A percentile compares a stretch with the other conserved stretches of the same genome.
phyloP scores from a whole-genome alignment of 495 filamentous ascomycete species.

The Pseudoneurospora amorphoporcata region DNA sequence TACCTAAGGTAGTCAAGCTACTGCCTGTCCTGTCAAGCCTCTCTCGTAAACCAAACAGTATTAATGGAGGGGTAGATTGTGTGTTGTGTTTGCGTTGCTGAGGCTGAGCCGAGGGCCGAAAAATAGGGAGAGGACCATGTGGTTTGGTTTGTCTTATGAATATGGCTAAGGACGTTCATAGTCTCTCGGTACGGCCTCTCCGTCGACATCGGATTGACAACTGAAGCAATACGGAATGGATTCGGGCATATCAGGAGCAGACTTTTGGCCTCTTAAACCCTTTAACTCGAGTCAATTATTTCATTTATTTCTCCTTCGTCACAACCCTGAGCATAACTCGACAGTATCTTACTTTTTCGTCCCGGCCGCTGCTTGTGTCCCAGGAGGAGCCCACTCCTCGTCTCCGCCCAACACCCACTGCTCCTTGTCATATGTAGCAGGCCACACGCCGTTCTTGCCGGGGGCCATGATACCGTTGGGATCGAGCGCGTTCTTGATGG shows the following conservation, averaged over 20 bases:
- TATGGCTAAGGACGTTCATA: background rate
- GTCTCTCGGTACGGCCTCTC: background rate
- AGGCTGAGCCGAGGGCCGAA: background rate
- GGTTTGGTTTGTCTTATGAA: background rate
- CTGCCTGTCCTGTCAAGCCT: background rate
- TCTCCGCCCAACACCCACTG: constrained; percentile 27
- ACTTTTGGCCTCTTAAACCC: background rate
- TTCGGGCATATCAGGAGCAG: background rate
- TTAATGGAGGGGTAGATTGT: background rate
- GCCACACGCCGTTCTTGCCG: constrained; percentile 48
- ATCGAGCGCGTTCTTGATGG: constrained; percentile 47
- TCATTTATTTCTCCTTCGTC: background rate
- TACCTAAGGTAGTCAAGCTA: background rate
- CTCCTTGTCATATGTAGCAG: constrained; percentile 32
- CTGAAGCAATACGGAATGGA: background rate
- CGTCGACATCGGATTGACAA: background rate
- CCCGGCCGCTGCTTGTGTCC: background rate
- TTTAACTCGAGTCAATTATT: background rate
- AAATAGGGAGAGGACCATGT: background rate
- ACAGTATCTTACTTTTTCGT: background rate
- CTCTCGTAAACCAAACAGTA: background rate
- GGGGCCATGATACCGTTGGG: constrained; percentile 49
- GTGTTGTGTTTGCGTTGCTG: background rate
- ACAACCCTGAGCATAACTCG: background rate
- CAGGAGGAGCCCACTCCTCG: constrained; percentile 6